Percentiles rank a stretch among this genome's conserved stretches.
Conservation (phyloP, 768 basidiomycete species). For the Hysterangium stoloniferum region DNA sequence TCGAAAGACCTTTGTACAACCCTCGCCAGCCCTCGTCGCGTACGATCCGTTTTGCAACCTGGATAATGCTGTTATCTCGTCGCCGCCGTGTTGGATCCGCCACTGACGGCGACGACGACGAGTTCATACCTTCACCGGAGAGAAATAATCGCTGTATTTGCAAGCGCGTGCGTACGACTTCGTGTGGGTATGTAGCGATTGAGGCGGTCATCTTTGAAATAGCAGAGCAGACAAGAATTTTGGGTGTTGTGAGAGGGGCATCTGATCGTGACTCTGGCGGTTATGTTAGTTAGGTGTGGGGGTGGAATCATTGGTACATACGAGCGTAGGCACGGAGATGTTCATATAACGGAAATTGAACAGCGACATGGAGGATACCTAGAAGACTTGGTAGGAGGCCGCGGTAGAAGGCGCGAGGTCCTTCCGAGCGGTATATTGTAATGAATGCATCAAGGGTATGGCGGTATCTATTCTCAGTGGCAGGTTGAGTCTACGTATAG, state of each 20-base stretch:
- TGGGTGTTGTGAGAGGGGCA: conserved; percentile 42
- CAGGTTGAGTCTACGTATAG: conserved; percentile 65
- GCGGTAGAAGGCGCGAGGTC: conserved; percentile 83
- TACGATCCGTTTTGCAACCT: conserved; percentile 66
- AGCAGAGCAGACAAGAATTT: conserved; percentile 88
- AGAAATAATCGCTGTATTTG: conserved; percentile 77
- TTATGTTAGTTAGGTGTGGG: conserved; percentile 2
- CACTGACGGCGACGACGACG: conserved; percentile 52
- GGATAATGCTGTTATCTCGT: conserved; percentile 50
- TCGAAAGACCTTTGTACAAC: conserved; percentile 88
- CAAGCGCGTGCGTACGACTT: conserved; percentile 95
- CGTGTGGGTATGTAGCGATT: conserved; percentile 94
- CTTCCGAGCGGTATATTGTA: conserved; percentile 88
- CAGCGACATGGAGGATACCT: conserved; percentile 90
- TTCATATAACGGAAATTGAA: conserved; percentile 97
- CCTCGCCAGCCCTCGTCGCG: conserved; percentile 81
- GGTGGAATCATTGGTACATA: conserved; percentile 39
- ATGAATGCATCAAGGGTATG: conserved; percentile 86
- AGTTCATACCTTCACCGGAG: conserved; percentile 38
- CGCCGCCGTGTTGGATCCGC: conserved; percentile 16
- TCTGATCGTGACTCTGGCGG: conserved; percentile 35
- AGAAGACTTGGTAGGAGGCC: conserved; percentile 89
- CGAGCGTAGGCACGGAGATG: conserved; percentile 80
- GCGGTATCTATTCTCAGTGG: conserved; percentile 69
- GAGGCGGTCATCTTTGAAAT: conserved; percentile 94